Conservation (phyloP, 176 grass and related monocot species). For the Hsuehochloa calcarea region DNA sequence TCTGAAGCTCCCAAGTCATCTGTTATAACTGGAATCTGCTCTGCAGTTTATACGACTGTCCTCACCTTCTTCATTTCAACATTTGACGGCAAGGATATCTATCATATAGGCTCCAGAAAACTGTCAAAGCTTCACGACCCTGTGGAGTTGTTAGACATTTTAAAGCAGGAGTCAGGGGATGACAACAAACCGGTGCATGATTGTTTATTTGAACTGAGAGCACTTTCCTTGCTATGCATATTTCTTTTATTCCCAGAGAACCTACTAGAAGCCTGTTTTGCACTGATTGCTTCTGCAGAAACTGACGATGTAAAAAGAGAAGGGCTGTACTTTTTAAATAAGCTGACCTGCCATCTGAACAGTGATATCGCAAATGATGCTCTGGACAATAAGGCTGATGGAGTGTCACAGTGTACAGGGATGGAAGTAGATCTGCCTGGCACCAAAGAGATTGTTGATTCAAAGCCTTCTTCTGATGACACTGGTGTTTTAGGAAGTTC, state of each 20-base stretch:
- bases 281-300: conserved; percentile 59
- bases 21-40: conserved; percentile 79
- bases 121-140: conserved; percentile 57
- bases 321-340: conserved; percentile 74
- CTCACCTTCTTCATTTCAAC: conserved; percentile 86
- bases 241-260: conserved; percentile 80
- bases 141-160: conserved; percentile 46
- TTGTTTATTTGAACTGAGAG: conserved; percentile 71
- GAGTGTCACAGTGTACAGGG: conserved; percentile 28
- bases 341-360: conserved; percentile 63
- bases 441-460: conserved; percentile 34
- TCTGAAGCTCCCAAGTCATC: conserved; percentile 71
- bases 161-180: conserved; percentile 58
- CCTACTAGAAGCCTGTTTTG: conserved; percentile 75
- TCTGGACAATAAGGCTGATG: conserved; percentile 33
- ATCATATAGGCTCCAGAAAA: conserved; percentile 50
- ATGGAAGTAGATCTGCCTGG: conserved; percentile 33
- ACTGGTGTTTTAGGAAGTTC: conserved; percentile 34
- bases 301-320: conserved; percentile 53
- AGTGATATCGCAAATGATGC: conserved; percentile 38
- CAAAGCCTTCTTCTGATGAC: conserved; percentile 20
- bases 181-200: conserved; percentile 38
- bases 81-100: conserved; percentile 84
- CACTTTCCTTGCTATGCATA: conserved; percentile 71
- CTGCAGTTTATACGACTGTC: conserved; percentile 61